Base-by-base conservation (phyloP, 129 eudicot genomes). In the Arctium lappa region DNA sequence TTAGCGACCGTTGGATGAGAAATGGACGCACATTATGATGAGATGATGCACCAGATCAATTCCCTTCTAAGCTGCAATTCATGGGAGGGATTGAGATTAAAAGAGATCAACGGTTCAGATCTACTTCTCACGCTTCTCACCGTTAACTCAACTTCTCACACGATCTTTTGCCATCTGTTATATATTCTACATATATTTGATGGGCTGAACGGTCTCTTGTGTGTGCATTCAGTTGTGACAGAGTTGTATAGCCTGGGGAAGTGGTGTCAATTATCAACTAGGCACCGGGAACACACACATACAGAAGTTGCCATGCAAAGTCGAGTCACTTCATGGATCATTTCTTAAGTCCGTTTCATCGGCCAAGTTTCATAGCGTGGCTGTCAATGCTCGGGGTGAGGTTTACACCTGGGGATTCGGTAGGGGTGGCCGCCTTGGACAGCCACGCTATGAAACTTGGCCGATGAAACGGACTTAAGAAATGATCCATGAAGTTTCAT, bases 331-430 rank as follows among this genome's bases (percentile, higher is more conserved):
- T 74, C 93, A 93, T 70, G 98, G 91, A 65, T 91, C 92, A 40
- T 89, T 90, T 75, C 89, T 95, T 74, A 91, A 91, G 73, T 69
- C 86, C 46, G 76, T 91, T 48, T 91, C 97, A 73, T 93, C 99
- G 13, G 93, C 98, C 31, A 95, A 95, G 88, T 95, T 95, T 87
- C 99, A 95, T 53, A 95, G 99, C 80, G 95, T 91, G 44, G 99
- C 99, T 15, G 97, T 95, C 30, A 90, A 80, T 82, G 90, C 89
- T 10, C 77, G 78, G 30, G 98, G 99, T 69, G 97, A 95, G 81
- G 97, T 95, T 71, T 93, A 90, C 86, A 91, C 99, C 1, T 95
- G 99, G 99, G 99, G 99, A 72, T 95, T 93, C 81, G 99, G 99
- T 30, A 91, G 99, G 39, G 99, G 99, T 5, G 99, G 99, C 46